phyloP scores from a whole-genome alignment of 352 stramenopile species.

The Phytopythium litorale region DNA sequence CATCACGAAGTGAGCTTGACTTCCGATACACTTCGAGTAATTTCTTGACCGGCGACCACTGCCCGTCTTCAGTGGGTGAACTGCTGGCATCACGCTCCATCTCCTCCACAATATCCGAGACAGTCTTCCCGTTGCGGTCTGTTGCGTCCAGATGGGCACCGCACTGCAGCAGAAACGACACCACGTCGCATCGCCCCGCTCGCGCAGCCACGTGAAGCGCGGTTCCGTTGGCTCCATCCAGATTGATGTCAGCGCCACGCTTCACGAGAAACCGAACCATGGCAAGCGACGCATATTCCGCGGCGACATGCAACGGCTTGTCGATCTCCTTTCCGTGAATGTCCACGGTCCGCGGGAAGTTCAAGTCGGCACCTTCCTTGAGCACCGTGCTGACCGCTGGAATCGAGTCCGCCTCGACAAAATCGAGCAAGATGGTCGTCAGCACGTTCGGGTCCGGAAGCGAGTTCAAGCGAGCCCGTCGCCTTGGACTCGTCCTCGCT shows the following conservation, averaged over 20 bases:
- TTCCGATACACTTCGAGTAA: conserved; percentile 51
- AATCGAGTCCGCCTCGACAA: conserved; percentile 67
- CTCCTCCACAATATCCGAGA: conserved; percentile 40
- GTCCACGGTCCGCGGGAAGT: conserved; percentile 47
- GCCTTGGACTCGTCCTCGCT: conserved; percentile 7
- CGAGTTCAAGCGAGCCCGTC: conserved; percentile 43
- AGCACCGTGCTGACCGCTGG: conserved; percentile 64
- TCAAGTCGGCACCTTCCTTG: conserved; percentile 74
- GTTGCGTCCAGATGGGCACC: conserved; percentile 51
- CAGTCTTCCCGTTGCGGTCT: conserved; percentile 47
- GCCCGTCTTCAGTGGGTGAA: neutral
- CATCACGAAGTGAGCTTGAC: conserved; percentile 20
- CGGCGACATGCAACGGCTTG: conserved; percentile 62
- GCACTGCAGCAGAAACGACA: conserved; percentile 74
- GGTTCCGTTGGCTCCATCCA: conserved; percentile 43
- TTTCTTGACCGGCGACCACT: conserved; percentile 40
- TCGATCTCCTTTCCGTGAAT: conserved; percentile 49
- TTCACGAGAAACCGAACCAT: conserved; percentile 83
- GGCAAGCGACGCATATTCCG: conserved; percentile 48
- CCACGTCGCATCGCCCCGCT: conserved; percentile 63
- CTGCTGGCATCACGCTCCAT: conserved; percentile 2
- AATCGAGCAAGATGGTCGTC: conserved; percentile 61
- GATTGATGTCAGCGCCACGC: conserved; percentile 64
- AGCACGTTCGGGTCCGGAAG: conserved; percentile 59
- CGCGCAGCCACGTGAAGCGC: conserved; percentile 64